Conservation (phyloP, 768 basidiomycete genomes). For the Lactarius deliciosus region DNA sequence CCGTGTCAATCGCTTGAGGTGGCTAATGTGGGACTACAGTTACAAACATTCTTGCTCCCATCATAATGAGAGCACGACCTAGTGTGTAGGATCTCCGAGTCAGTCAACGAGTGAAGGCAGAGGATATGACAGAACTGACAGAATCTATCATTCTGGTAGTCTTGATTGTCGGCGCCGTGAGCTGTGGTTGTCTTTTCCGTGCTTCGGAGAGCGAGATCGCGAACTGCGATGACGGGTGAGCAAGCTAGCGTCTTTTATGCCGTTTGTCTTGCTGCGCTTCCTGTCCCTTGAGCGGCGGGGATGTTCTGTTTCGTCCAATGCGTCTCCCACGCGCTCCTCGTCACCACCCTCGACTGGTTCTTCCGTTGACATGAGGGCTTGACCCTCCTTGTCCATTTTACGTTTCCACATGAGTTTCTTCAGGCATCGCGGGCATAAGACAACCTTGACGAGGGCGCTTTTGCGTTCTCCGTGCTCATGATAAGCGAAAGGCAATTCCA, state of each 20-base stretch:
- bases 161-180: conserved; percentile 17
- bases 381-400: conserved; percentile 54
- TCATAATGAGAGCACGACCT: conserved; percentile 30
- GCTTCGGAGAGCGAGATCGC: conserved; percentile 29
- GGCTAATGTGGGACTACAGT: conserved; percentile 32
- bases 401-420: conserved; percentile 88
- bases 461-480: conserved; percentile 73
- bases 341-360: not conserved
- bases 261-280: conserved; percentile 2
- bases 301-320: not conserved
- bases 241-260: not conserved
- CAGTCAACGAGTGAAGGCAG: not conserved
- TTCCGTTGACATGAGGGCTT: conserved; percentile 4
- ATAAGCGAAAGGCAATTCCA: conserved; percentile 91
- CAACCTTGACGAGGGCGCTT: conserved; percentile 87
- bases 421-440: conserved; percentile 74
- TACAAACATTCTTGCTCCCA: conserved; percentile 49
- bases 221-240: conserved; percentile 16
- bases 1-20: not conserved
- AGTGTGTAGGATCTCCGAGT: not conserved
- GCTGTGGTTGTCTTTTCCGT: conserved; percentile 6
- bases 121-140: not conserved
- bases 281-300: conserved; percentile 11
- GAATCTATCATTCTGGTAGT: conserved; percentile 4
- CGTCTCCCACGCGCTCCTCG: not conserved